A percentile compares a stretch with the other conserved stretches of the same genome.
phyloP scores from a whole-genome alignment of 2,329 filamentous ascomycete species.

The Penicillium occitanis region DNA sequence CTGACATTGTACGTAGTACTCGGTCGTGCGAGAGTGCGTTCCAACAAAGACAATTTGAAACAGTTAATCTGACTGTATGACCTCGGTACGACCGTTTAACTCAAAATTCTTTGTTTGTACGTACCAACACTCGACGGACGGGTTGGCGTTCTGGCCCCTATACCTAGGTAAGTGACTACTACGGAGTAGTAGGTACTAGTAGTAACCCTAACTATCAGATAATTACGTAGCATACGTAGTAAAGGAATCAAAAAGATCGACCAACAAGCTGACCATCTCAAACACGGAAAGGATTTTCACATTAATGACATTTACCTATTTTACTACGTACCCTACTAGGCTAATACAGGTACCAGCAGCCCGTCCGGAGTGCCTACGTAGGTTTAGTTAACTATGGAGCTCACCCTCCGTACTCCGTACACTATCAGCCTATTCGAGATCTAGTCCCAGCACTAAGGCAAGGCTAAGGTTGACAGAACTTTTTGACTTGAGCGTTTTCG shows the following conservation, averaged over 20 bases:
- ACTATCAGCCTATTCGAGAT: background rate
- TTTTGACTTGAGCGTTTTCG: background rate
- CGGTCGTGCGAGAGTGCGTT: too few relatives aligned
- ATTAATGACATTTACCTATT: background rate
- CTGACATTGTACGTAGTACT: background rate
- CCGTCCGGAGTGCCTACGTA: background rate
- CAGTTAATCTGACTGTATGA: background rate
- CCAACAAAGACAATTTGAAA: background rate
- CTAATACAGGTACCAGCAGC: background rate
- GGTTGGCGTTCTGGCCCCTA: background rate
- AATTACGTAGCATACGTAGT: too few relatives aligned
- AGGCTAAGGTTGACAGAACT: conserved; percentile 14
- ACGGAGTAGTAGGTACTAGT: background rate
- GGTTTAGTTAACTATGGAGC: background rate
- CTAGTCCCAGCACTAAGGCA: conserved; percentile 15
- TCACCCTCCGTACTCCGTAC: background rate
- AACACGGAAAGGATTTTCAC: background rate
- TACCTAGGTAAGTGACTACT: background rate
- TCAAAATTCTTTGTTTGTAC: background rate
- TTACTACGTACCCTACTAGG: background rate
- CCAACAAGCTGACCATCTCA: background rate
- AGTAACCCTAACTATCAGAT: background rate
- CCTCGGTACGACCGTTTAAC: background rate
- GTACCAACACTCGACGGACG: background rate
- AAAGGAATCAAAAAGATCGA: background rate